Evolutionary conservation across 2,329 filamentous ascomycete genomes (phyloP).

Genomic region (Tolypocladium pustulatum): DNA sequence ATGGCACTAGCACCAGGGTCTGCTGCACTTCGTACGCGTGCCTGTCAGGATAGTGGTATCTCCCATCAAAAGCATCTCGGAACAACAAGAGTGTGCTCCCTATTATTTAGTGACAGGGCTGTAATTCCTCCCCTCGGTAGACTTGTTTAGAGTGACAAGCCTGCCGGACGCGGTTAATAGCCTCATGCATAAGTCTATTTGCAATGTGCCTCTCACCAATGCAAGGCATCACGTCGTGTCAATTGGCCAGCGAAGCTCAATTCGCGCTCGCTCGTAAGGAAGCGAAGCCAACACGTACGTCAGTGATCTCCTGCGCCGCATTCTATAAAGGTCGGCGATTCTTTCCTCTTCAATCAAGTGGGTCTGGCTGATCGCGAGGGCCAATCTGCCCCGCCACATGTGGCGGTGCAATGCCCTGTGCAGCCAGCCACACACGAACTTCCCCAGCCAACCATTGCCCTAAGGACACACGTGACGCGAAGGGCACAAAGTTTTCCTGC

Average conservation of each 20-base stretch:
- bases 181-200: not conserved
- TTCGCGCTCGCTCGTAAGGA: not conserved
- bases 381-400: slow-evolving; percentile 1
- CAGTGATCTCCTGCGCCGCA: not conserved
- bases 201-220: not conserved
- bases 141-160: not conserved
- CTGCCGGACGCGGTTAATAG: not conserved
- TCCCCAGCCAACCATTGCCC: slow-evolving; percentile 11
- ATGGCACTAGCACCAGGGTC: not conserved
- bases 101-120: not conserved
- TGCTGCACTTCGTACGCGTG: not conserved
- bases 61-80: not conserved
- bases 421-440: slow-evolving; percentile 1
- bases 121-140: not conserved
- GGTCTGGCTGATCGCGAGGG: not conserved
- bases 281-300: not conserved
- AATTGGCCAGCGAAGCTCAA: not conserved
- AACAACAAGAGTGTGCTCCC: not conserved
- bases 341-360: not conserved
- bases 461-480: slow-evolving; percentile 22
- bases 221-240: not conserved
- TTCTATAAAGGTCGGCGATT: not conserved
- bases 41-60: not conserved
- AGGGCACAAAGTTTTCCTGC: slow-evolving; percentile 25
- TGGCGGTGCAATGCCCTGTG: not conserved